Percentiles rank a stretch among this genome's conserved stretches.
Conservation (phyloP, 176 grass and related monocot genomes). For the Secale cereale region DNA sequence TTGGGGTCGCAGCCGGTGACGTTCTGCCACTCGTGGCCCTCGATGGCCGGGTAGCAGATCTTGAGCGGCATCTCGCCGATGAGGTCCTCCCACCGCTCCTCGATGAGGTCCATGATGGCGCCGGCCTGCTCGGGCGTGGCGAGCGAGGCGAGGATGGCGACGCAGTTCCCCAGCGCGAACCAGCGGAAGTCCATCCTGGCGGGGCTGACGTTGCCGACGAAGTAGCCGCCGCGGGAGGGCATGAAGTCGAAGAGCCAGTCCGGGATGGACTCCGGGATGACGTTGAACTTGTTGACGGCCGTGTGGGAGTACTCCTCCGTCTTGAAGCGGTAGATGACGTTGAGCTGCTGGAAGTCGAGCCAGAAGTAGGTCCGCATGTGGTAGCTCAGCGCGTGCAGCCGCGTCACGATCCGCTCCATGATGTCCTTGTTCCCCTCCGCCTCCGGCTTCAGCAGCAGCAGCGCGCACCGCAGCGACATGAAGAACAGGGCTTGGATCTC, state of each 20-base stretch:
- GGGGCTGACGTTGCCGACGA: conserved; percentile 91
- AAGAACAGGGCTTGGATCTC: conserved; percentile 96
- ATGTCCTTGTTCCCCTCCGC: conserved; percentile 64
- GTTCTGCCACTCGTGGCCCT: conserved; percentile 73
- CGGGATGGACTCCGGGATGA: conserved; percentile 96
- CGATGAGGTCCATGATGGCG: conserved; percentile 91
- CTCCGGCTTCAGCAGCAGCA: conserved; percentile 68
- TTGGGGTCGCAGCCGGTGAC: conserved; percentile 89
- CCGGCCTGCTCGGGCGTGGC: conserved; percentile 76
- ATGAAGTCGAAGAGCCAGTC: conserved; percentile 97
- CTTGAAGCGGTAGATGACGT: conserved; percentile 82
- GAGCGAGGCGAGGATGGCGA: conserved; percentile 83
- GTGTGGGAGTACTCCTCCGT: conserved; percentile 99
- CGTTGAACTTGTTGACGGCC: conserved; percentile 98
- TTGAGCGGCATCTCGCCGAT: conserved; percentile 93
- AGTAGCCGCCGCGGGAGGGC: conserved; percentile 78
- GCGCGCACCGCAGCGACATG: conserved; percentile 79
- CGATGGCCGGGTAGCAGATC: conserved; percentile 82
- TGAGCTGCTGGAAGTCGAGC: conserved; percentile 86
- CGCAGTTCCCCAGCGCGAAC: conserved; percentile 87
- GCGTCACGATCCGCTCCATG: conserved; percentile 67
- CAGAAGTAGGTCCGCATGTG: conserved; percentile 94
- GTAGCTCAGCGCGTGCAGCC: conserved; percentile 85
- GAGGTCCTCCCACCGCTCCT: conserved; percentile 90
- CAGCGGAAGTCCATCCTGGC: conserved; percentile 96